Evolutionary conservation across 2,329 filamentous ascomycete genomes (phyloP), one percentile per base, ranked within the genome.

Genomic region (Cladosporium sphaerospermum): DNA sequence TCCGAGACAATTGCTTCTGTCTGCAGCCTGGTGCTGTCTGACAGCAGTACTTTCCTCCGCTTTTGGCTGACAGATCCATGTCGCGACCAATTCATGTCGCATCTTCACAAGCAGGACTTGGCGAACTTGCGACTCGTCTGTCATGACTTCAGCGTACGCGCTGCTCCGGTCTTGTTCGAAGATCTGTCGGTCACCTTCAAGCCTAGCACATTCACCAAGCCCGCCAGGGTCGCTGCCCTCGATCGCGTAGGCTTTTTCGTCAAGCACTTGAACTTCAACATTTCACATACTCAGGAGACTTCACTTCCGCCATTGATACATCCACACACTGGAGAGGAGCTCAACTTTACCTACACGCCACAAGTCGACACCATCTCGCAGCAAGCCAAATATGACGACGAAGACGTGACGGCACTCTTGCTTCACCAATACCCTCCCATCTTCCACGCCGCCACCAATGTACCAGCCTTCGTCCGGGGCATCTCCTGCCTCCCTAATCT

Each of bases 401-500:
- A 80, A 61, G 86, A 89, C 63, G 82, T 93, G 63, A 89, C 85
- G 56, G 86, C 92, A 65, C 79, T 95, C 54, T 77, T 95, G 56
- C 88, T 89, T 11, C 83, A 89, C 66, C 89, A 95, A 71, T 95
- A 95, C 64, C 88, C 89, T 49, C 88, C 90, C 5, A 74, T 95
- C 2, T 95, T 95, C 72, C 90, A 96, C 65, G 88, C 89, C 6
- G 88, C 90, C 7, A 92, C 88, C 56, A 93, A 96, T 65, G 85
- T 95, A 6, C 81, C 87, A 4, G 87, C 88, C 37, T 95, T 96
- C 72, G 84, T 92, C 61, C 78, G 83, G 58, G 87, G 87, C 45
- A 76, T 95, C 65, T 79, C 78, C 34, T 75, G 83, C 57, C 69
- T 95, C 63, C 73, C 81, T 54, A 86, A 85, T 61, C 74, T 96